A percentile compares a stretch with the other conserved stretches of the same genome.
These are phyloP conservation scores for Pelagomonas calceolata DNA, from an alignment of 108 stramenopile species.

Conservation along the genomic window DNA sequence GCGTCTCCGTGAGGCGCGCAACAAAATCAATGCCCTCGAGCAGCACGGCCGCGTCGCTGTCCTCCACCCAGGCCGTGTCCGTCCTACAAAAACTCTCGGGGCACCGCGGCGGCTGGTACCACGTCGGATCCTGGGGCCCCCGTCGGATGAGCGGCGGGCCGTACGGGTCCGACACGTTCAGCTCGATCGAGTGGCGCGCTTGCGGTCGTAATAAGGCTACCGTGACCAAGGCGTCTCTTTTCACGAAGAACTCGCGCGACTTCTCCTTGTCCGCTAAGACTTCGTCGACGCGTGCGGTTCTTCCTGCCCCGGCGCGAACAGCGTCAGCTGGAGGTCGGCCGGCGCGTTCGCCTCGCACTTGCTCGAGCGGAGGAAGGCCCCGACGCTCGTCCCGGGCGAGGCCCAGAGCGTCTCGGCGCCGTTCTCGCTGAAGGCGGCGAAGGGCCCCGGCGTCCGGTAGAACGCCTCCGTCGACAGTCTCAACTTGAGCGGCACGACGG, in stretches of 20 bases:
- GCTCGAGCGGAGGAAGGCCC: no score
- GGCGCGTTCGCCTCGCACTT: neutral
- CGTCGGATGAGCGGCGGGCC: slow-evolving; percentile 6
- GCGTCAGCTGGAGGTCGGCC: slow-evolving; percentile 1
- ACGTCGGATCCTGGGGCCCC: slow-evolving; percentile 9
- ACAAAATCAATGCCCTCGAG: slow-evolving; percentile 11
- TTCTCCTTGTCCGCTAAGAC: neutral
- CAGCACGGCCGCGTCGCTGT: slow-evolving; percentile 19
- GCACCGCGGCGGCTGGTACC: slow-evolving; percentile 5
- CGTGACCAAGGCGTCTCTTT: slow-evolving; percentile 8
- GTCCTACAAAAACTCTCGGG: slow-evolving; percentile 7
- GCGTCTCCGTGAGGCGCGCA: slow-evolving; percentile 17
- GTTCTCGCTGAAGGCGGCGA: no score
- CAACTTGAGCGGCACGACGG: neutral
- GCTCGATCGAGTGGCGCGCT: slow-evolving; percentile 12
- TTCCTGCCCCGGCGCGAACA: neutral
- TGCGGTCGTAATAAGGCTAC: slow-evolving; percentile 21
- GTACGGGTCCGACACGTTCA: slow-evolving; percentile 5
- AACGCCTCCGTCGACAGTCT: no score
- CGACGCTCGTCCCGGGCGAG: no score
- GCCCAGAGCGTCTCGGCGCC: no score
- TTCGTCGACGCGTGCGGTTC: slow-evolving; percentile 27
- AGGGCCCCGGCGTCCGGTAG: no score
- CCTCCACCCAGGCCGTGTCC: no score
- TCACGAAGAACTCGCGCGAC: no score